Percentiles rank a stretch among this genome's conserved stretches.
Evolutionary conservation across 2,329 filamentous ascomycete genomes (phyloP).

Genomic region (Scedosporium boydii): DNA sequence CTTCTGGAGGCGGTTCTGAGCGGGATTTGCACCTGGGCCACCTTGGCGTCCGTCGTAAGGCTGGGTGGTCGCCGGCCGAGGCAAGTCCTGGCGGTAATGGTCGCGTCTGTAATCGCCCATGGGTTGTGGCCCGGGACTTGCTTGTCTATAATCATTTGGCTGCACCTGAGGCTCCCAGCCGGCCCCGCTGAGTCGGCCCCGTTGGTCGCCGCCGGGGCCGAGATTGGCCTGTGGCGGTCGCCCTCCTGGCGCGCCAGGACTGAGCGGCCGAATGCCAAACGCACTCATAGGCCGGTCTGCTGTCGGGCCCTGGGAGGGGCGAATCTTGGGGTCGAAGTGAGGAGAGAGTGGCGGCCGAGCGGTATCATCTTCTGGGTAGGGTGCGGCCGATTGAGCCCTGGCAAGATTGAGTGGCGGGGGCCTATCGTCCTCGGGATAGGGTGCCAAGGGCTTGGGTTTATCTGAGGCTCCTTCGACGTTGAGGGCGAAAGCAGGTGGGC

Average conservation of each 20-base stretch:
- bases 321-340: constrained; percentile 36
- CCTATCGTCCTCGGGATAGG: constrained; percentile 62
- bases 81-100: constrained; percentile 13
- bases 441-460: constrained; percentile 48
- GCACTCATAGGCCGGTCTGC: constrained; percentile 41
- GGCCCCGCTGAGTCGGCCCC: constrained; percentile 31
- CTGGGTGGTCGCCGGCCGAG: constrained; percentile 18
- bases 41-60: constrained; percentile 14
- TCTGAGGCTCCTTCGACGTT: constrained; percentile 25
- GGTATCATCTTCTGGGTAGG: constrained; percentile 45
- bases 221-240: constrained; percentile 2
- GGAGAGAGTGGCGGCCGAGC: constrained; percentile 23
- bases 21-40: constrained; percentile 15
- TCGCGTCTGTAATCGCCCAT: constrained; percentile 12
- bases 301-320: constrained; percentile 36
- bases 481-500: constrained; percentile 41
- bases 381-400: constrained; percentile 36
- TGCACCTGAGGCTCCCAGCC: constrained; percentile 35
- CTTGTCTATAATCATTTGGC: constrained; percentile 29
- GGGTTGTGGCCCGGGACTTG: constrained; percentile 24
- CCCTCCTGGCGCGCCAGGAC: constrained; percentile 12
- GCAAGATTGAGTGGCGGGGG: constrained; percentile 37
- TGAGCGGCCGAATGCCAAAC: constrained; percentile 44
- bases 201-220: constrained; percentile 5
- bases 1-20: constrained; percentile 8